phyloP scores from a whole-genome alignment of 2,329 filamentous ascomycete species.

The Zymoseptoria pseudotritici region DNA sequence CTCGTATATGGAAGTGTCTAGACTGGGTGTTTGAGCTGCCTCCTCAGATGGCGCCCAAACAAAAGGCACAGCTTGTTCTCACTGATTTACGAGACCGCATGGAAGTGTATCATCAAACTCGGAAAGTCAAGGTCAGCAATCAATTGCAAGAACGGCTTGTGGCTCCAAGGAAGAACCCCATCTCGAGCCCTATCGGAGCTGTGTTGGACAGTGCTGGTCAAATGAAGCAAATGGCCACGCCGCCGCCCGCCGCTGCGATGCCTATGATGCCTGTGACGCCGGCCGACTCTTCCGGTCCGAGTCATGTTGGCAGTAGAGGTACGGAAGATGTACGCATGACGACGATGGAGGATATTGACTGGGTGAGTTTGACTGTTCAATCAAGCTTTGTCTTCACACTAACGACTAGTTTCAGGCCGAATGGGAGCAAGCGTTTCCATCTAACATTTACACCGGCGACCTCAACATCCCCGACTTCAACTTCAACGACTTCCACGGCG shows the following conservation, averaged over 20 bases:
- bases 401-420: slow-evolving; percentile 33
- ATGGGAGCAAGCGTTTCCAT: slow-evolving; percentile 40
- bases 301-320: not conserved
- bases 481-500: slow-evolving; percentile 26
- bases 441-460: slow-evolving; percentile 29
- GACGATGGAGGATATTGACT: slow-evolving; percentile 52
- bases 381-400: not conserved
- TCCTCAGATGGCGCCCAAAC: slow-evolving; percentile 41
- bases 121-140: slow-evolving; percentile 38
- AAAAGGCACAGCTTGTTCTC: slow-evolving; percentile 56
- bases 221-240: slow-evolving; percentile 9
- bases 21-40: slow-evolving; percentile 65
- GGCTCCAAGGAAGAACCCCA: not conserved
- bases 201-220: slow-evolving; percentile 8
- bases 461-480: slow-evolving; percentile 29
- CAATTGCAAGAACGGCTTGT: slow-evolving; percentile 25
- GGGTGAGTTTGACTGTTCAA: slow-evolving; percentile 45
- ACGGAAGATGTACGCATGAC: slow-evolving; percentile 23
- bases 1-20: slow-evolving; percentile 62
- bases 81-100: slow-evolving; percentile 56
- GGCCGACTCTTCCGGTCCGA: slow-evolving; percentile 20
- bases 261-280: slow-evolving; percentile 12
- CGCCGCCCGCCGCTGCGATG: not conserved
- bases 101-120: slow-evolving; percentile 51
- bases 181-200: not conserved